phyloP scores from a whole-genome alignment of 1,284 basidiomycete species.

The Malassezia sympodialis region DNA sequence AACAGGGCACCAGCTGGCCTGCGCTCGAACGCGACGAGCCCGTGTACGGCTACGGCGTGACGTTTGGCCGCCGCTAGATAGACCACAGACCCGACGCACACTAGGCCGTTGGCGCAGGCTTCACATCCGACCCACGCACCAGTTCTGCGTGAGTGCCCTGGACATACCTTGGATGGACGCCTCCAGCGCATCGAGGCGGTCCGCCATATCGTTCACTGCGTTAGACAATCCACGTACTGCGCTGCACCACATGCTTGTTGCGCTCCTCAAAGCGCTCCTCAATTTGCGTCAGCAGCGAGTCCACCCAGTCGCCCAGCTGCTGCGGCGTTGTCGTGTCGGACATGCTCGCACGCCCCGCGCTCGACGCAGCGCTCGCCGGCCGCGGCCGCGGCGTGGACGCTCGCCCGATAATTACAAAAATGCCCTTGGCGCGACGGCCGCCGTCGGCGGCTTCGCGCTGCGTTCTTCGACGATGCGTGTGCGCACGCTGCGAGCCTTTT shows the following conservation, averaged over 20 bases:
- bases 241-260: conserved; percentile 30
- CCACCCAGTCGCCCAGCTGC: conserved; percentile 46
- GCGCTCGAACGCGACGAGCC: conserved; percentile 34
- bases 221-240: conserved; percentile 28
- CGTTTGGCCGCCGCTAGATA: conserved; percentile 35
- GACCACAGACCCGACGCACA: background rate
- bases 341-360: conserved; percentile 3
- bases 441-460: background rate
- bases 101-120: background rate
- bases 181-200: conserved; percentile 41
- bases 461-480: background rate
- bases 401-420: background rate
- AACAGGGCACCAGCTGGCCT: conserved; percentile 40
- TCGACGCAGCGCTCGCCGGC: background rate
- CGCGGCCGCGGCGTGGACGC: background rate
- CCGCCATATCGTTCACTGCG: conserved; percentile 45
- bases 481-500: background rate
- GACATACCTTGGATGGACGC: conserved; percentile 35
- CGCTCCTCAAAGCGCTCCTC: conserved; percentile 37
- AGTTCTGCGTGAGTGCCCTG: conserved; percentile 5
- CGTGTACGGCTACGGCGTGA: conserved; percentile 39
- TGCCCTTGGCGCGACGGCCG: background rate
- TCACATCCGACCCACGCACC: conserved; percentile 9
- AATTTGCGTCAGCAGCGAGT: conserved; percentile 33
- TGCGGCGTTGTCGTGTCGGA: conserved; percentile 33